Conservation (phyloP, 208 protist genomes). For the Balamuthia mandrillaris region DNA sequence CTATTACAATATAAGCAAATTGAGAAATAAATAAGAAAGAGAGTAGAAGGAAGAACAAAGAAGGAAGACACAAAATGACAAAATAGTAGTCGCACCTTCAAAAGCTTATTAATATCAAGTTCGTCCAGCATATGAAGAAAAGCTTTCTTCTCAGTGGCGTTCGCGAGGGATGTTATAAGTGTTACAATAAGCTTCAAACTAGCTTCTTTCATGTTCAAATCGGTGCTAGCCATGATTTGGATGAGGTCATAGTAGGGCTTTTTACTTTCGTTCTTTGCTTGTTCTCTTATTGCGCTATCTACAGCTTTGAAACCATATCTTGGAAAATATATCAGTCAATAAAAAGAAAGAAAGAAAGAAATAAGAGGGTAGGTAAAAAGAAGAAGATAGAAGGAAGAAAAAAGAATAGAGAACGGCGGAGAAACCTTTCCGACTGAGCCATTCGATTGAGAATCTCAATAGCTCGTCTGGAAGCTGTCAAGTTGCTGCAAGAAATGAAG, state of each 20-base stretch:
- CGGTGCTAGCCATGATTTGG: slow-evolving; percentile 1
- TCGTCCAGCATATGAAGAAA: slow-evolving; percentile 29
- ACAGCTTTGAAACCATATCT: slow-evolving; percentile 2
- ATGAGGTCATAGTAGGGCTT: slow-evolving; percentile 32
- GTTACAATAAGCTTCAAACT: neutral
- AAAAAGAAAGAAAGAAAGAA: too few relatives aligned
- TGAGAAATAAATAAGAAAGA: neutral
- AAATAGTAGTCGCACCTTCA: neutral
- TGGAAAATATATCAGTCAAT: neutral
- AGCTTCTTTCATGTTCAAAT: slow-evolving; percentile 23
- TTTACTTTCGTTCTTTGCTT: slow-evolving; percentile 3
- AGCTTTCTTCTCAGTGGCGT: neutral
- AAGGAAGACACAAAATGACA: neutral
- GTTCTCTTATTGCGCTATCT: neutral
- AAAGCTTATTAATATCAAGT: slow-evolving; percentile 17
- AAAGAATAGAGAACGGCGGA: too few relatives aligned
- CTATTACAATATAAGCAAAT: neutral
- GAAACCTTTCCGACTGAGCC: too few relatives aligned
- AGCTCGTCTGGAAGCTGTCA: neutral
- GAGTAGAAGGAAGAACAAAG: neutral
- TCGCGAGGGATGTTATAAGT: neutral
- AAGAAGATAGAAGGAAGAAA: too few relatives aligned
- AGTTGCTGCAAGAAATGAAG: slow-evolving; percentile 8
- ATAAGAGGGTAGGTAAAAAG: too few relatives aligned
- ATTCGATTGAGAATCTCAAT: slow-evolving; percentile 6